Conservation (phyloP, 805 yeast species). For the Ogataea haglerorum region DNA sequence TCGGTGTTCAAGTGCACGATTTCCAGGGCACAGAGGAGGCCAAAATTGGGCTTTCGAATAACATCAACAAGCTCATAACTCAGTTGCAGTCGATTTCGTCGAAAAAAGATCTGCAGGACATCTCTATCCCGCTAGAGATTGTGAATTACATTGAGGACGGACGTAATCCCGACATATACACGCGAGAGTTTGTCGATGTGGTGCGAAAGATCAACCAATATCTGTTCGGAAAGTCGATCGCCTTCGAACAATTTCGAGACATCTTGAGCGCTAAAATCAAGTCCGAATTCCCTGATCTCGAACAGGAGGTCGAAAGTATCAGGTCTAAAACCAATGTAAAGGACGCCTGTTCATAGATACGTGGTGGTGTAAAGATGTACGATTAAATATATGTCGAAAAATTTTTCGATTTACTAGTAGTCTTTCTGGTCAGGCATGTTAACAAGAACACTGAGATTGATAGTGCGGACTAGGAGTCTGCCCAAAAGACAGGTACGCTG, state of each 20-base stretch:
- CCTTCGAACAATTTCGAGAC: slow-evolving; percentile 51
- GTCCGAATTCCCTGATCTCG: slow-evolving; percentile 77
- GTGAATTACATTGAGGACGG: slow-evolving; percentile 92
- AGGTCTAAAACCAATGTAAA: slow-evolving; percentile 21
- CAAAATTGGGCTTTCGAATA: slow-evolving; percentile 51
- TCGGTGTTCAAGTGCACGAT: slow-evolving; percentile 91
- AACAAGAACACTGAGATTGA: slow-evolving; percentile 1
- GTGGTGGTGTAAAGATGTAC: slow-evolving; percentile 8
- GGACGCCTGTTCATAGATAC: neutral
- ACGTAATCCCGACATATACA: slow-evolving; percentile 93
- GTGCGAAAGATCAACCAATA: slow-evolving; percentile 87
- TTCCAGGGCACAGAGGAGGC: slow-evolving; percentile 86
- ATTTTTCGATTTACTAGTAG: slow-evolving; percentile 4
- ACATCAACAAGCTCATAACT: slow-evolving; percentile 39
- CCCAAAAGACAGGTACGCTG: neutral
- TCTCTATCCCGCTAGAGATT: slow-evolving; percentile 77
- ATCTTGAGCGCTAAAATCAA: slow-evolving; percentile 65
- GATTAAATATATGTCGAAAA: slow-evolving; percentile 1
- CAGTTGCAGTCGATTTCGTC: slow-evolving; percentile 34
- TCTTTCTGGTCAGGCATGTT: slow-evolving; percentile 5
- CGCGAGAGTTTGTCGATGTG: slow-evolving; percentile 93
- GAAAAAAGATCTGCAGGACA: slow-evolving; percentile 35
- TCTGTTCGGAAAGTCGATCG: slow-evolving; percentile 78
- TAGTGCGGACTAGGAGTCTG: neutral
- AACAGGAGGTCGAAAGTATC: slow-evolving; percentile 54